Percentiles rank a stretch among this genome's conserved stretches.
phyloP scores from a whole-genome alignment of 2,329 filamentous ascomycete genomes.

The Colletotrichum nymphaeae region DNA sequence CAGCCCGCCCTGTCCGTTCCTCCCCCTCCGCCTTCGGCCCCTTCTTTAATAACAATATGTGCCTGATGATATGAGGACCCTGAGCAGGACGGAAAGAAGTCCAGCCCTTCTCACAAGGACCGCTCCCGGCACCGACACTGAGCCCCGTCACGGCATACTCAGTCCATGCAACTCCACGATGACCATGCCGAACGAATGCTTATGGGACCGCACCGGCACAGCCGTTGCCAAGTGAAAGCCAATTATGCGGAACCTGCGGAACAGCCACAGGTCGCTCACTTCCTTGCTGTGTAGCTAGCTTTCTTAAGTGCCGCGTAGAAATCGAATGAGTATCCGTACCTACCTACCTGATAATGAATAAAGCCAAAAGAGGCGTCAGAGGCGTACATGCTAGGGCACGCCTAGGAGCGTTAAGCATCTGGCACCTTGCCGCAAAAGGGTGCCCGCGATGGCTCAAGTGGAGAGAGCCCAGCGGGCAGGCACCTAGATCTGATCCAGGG shows the following conservation, averaged over 20 bases:
- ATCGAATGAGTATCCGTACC: background rate
- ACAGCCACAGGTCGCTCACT: background rate
- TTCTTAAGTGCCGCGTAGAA: background rate
- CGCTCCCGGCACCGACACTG: background rate
- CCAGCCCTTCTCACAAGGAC: background rate
- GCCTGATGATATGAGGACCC: background rate
- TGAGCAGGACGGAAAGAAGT: constrained; percentile 11
- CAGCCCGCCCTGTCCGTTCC: background rate
- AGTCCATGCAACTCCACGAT: background rate
- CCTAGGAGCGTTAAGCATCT: constrained; percentile 8
- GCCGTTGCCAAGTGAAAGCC: constrained; percentile 28
- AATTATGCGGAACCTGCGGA: background rate
- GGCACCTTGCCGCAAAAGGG: background rate
- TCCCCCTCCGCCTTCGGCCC: background rate
- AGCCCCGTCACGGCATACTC: background rate
- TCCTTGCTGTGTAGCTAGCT: too few relatives aligned
- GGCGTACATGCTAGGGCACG: constrained; percentile 18
- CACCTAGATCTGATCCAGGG: constrained; percentile 7
- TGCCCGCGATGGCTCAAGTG: constrained; percentile 12
- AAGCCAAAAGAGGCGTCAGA: background rate
- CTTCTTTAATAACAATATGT: background rate
- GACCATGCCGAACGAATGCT: background rate
- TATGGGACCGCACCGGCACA: background rate
- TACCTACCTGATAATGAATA: background rate
- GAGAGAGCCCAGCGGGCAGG: constrained; percentile 7